Conservation (phyloP, 2,329 filamentous ascomycete genomes). For the Pseudogymnoascus sp. region DNA sequence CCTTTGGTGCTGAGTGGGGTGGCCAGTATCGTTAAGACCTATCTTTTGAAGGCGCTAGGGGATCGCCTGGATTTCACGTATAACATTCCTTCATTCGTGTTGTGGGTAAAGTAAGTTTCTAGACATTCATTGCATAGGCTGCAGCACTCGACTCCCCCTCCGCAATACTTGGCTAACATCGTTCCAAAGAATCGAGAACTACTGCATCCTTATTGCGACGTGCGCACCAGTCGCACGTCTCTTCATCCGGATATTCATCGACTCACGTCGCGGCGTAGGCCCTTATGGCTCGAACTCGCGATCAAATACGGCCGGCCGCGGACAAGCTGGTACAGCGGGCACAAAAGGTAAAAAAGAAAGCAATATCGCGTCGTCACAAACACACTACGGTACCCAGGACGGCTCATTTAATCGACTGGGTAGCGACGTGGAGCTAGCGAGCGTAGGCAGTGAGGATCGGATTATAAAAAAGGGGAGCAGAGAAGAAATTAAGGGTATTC, state of each 20-base stretch:
- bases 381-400: not conserved
- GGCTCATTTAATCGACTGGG: not conserved
- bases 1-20: conserved; percentile 30
- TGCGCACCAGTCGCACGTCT: conserved; percentile 30
- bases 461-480: not conserved
- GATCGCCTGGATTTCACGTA: conserved; percentile 30
- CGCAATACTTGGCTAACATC: not conserved
- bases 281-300: conserved; percentile 7
- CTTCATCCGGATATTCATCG: conserved; percentile 27
- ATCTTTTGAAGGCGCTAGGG: conserved; percentile 30
- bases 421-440: not conserved
- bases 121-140: not conserved
- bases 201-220: conserved; percentile 30
- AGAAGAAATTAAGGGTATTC: not conserved
- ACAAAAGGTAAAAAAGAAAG: not conserved
- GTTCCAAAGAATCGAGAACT: conserved; percentile 29
- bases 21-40: conserved; percentile 32
- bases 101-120: conserved; percentile 32
- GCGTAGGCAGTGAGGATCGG: not conserved
- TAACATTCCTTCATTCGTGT: conserved; percentile 30
- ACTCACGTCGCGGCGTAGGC: conserved; percentile 17
- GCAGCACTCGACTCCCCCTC: not conserved
- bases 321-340: not conserved
- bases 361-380: not conserved
- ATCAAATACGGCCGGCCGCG: not conserved